Conservation (phyloP, 768 basidiomycete species). For the Auricularia cornea region DNA sequence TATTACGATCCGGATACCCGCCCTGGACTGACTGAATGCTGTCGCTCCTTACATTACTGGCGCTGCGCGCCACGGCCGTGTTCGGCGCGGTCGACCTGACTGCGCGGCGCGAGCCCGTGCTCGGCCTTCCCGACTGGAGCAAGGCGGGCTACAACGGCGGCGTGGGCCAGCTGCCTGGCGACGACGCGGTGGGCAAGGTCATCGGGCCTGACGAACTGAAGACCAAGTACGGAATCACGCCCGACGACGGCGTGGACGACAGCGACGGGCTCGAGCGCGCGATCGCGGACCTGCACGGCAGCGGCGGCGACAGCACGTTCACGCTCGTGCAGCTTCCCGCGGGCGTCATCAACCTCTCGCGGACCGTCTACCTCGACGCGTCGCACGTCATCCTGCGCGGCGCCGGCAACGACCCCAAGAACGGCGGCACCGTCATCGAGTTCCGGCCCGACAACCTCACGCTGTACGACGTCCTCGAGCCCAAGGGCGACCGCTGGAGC, state of each 20-base stretch:
- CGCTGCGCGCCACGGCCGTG: not conserved
- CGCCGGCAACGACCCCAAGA: not conserved
- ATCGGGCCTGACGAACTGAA: not conserved
- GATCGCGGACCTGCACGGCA: not conserved
- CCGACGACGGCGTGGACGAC: slow-evolving; percentile 1
- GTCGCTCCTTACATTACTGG: not conserved
- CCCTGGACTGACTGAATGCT: too few species aligned
- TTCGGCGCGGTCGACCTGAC: not conserved
- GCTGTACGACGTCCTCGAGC: not conserved
- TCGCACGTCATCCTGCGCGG: not conserved
- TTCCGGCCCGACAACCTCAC: not conserved
- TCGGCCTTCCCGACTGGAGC: not conserved
- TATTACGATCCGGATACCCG: too few species aligned
- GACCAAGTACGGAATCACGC: not conserved
- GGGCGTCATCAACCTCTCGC: not conserved
- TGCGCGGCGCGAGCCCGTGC: not conserved
- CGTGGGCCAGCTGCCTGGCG: not conserved
- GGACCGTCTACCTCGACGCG: not conserved
- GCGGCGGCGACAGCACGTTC: not conserved
- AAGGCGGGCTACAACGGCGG: not conserved
- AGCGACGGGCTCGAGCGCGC: not conserved
- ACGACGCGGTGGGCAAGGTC: not conserved
- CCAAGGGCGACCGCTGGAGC: not conserved
- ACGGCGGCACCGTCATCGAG: not conserved
- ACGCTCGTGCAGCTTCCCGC: not conserved